These are phyloP conservation scores for Paspalum notatum DNA, from an alignment of 176 grass and related monocot genomes.

Conservation along the genomic window DNA sequence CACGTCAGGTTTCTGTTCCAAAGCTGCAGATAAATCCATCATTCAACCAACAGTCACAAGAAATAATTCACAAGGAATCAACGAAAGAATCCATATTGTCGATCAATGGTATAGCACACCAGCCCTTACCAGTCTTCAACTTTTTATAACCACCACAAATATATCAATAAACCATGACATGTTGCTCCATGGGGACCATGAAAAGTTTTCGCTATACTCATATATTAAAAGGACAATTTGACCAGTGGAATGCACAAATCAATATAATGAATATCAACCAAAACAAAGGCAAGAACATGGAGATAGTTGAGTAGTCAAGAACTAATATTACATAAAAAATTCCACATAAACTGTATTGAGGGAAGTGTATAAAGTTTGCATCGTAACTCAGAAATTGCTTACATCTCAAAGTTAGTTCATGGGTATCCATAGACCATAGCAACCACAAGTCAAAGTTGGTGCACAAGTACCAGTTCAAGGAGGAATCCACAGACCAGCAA, in stretches of 20 bases:
- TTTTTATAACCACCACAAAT: background rate
- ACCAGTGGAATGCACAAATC: background rate
- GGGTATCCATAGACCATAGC: background rate
- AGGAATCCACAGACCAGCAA: constrained; percentile 32
- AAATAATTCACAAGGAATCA: constrained; percentile 22
- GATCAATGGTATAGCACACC: background rate
- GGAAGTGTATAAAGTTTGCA: constrained; percentile 3
- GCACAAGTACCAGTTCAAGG: constrained; percentile 23
- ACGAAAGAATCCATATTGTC: background rate
- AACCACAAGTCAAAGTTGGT: constrained; percentile 8
- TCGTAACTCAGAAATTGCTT: constrained; percentile 6
- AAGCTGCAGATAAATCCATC: constrained; percentile 34
- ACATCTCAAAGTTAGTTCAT: constrained; percentile 1
- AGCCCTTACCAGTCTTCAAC: background rate
- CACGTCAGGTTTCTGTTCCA: background rate
- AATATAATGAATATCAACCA: background rate
- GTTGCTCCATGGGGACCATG: background rate
- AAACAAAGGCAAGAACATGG: background rate
- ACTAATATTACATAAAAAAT: constrained; percentile 7
- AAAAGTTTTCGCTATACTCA: background rate
- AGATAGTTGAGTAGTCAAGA: background rate
- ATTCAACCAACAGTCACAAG: background rate
- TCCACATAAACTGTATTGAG: constrained; percentile 27
- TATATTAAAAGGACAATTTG: background rate
- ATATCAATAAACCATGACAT: background rate